Conservation (phyloP, 192 early-diverging fungal genomes). For the Backusella macrospora region DNA sequence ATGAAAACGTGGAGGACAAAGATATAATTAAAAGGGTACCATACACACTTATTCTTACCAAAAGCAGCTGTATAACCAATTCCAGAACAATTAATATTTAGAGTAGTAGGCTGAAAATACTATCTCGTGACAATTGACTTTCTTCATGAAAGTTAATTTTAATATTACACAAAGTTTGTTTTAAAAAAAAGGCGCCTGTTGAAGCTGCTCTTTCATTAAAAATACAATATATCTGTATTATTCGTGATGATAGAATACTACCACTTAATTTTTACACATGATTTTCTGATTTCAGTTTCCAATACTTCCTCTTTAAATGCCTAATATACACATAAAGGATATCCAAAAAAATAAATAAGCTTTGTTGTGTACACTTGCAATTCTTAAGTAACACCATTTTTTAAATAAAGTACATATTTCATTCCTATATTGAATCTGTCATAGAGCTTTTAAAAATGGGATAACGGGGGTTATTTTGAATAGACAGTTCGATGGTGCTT, state of each 20-base stretch:
- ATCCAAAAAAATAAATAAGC: too few species aligned
- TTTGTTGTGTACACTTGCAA: too few species aligned
- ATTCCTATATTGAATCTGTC: too few species aligned
- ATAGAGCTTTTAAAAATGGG: too few species aligned
- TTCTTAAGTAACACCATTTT: too few species aligned
- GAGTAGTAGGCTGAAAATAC: neutral
- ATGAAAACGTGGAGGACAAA: slow-evolving; percentile 15
- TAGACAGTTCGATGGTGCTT: too few species aligned
- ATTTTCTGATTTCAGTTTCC: neutral
- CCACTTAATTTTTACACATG: neutral
- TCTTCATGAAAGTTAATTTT: slow-evolving; percentile 1
- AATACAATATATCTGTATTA: neutral
- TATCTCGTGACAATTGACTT: slow-evolving; percentile 12
- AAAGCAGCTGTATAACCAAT: neutral
- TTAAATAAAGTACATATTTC: too few species aligned
- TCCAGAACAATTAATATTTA: slow-evolving; percentile 1
- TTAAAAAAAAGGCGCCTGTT: neutral
- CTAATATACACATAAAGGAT: too few species aligned
- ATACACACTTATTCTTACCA: neutral
- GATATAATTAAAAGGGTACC: neutral
- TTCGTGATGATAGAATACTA: neutral
- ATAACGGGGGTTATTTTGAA: too few species aligned
- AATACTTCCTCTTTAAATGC: too few species aligned
- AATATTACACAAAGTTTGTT: neutral
- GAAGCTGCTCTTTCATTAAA: neutral